A percentile compares a stretch with the other conserved stretches of the same genome.
Evolutionary conservation across 768 basidiomycete species (phyloP).

Genomic region (Mycena crocata): DNA sequence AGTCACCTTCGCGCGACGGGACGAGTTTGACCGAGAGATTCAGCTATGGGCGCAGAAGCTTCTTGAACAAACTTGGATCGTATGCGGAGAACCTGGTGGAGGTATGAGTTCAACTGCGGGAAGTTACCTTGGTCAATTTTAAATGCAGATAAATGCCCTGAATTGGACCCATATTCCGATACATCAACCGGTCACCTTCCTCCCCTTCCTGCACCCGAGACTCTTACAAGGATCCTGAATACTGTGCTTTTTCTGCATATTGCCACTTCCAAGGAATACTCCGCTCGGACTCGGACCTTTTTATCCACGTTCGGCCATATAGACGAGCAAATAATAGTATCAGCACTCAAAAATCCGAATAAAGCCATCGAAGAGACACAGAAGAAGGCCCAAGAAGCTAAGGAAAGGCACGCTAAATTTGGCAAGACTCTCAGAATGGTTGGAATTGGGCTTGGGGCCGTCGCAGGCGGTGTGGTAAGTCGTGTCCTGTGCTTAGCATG

Average conservation of each 20-base stretch:
- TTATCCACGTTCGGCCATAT: constrained; percentile 51
- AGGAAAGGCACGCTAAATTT: constrained; percentile 53
- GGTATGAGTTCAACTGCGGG: constrained; percentile 38
- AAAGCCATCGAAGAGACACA: constrained; percentile 57
- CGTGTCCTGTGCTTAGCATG: neutral
- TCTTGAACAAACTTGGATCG: constrained; percentile 56
- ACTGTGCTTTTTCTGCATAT: constrained; percentile 64
- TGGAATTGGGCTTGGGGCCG: constrained; percentile 63
- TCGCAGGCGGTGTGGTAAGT: constrained; percentile 60
- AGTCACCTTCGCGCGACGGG: constrained; percentile 32
- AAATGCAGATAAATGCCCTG: constrained; percentile 53
- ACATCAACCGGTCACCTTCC: constrained; percentile 57
- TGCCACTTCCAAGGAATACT: constrained; percentile 60
- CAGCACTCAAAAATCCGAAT: constrained; percentile 62
- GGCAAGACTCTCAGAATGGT: constrained; percentile 55
- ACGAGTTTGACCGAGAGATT: constrained; percentile 50
- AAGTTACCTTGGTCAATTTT: constrained; percentile 14
- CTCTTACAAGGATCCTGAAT: constrained; percentile 58
- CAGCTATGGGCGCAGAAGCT: constrained; percentile 59
- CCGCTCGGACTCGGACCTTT: constrained; percentile 62
- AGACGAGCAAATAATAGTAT: constrained; percentile 58
- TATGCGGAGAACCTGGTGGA: constrained; percentile 55
- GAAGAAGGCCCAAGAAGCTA: constrained; percentile 53
- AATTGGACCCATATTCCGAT: constrained; percentile 55
- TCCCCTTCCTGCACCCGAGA: constrained; percentile 48